Evolutionary conservation across 177 flowering plant species (phyloP), one percentile per base, ranked within the genome.

Genomic region (Vitis hybrid): DNA sequence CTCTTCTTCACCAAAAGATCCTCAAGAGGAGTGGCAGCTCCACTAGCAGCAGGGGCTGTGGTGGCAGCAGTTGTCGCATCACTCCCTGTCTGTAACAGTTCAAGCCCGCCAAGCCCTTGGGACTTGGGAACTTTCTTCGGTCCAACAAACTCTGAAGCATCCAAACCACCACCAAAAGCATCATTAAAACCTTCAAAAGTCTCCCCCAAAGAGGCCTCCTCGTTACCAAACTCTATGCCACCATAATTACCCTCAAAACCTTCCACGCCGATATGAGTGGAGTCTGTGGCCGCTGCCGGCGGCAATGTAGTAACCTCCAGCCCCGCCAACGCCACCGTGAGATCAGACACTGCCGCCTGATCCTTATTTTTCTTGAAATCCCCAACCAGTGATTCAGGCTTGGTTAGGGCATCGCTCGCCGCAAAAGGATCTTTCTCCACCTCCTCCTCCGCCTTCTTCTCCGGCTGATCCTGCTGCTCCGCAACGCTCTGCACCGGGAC

Each of bases 211-310:
- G 94, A 76, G 1, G 97, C 84, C 65, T 91, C 88, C 66, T 92
- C 97, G 9, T 80, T 86, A 39, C 87, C 72, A 64, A 89, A 95
- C 78, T 90, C 98, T 55, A 95, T 83, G 15, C 99, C 99, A 75
- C 98, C 99, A 75, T 95, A 95, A 10, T 93, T 81, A 51, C 98
- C 99, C 82, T 95, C 99, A 75, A 93, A 95, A 1, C 99, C 99
- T 66, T 91, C 99, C 2, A 90, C 97, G 26, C 82, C 88, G 50
- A 95, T 93, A 51, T 78, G 84, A 0, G 96, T 95, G 0, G 97
- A 83, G 62, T 91, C 88, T 0, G 96, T 85, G 1, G 99, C 98
- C 60, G 82, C 97, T 1, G 97, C 90, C 2, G 99, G 99, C 3
- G 98, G 99, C 74, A 95, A 79, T 6, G 92, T 78, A 2, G 98